phyloP scores from a whole-genome alignment of 208 protist genomes.

The Wallacemonas sp. region DNA sequence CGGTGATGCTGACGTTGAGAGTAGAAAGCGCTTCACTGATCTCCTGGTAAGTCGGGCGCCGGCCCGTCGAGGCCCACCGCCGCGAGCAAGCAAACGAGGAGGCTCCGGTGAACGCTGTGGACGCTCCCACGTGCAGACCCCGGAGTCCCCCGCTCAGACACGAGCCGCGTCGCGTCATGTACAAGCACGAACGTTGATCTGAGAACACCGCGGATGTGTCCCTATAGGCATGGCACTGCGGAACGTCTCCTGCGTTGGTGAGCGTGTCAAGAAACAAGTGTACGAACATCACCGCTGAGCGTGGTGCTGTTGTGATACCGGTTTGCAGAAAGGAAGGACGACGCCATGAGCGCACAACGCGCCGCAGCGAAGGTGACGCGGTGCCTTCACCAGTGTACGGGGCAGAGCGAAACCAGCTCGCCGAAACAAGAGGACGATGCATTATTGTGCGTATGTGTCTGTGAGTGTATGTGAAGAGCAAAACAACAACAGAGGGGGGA shows the following conservation, averaged over 20 bases:
- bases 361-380: background rate
- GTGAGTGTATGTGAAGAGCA: too few relatives aligned
- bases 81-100: constrained; percentile 19
- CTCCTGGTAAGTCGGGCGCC: constrained; percentile 57
- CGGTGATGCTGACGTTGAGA: constrained; percentile 46
- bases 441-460: too few relatives aligned
- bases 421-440: background rate
- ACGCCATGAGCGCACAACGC: background rate
- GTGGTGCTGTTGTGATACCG: background rate
- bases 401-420: background rate
- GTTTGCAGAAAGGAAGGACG: background rate
- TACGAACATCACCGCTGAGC: background rate
- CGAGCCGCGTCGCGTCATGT: too few relatives aligned
- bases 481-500: background rate
- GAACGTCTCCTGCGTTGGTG: too few relatives aligned
- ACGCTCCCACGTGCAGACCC: too few relatives aligned
- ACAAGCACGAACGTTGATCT: too few relatives aligned
- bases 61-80: constrained; percentile 23
- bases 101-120: background rate
- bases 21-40: constrained; percentile 50
- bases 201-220: too few relatives aligned
- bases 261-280: too few relatives aligned
- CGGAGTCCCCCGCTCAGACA: too few relatives aligned
- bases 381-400: background rate
- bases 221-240: too few relatives aligned